Evolutionary conservation across 208 protist species (phyloP).

Genomic region (Willaertia magna): DNA sequence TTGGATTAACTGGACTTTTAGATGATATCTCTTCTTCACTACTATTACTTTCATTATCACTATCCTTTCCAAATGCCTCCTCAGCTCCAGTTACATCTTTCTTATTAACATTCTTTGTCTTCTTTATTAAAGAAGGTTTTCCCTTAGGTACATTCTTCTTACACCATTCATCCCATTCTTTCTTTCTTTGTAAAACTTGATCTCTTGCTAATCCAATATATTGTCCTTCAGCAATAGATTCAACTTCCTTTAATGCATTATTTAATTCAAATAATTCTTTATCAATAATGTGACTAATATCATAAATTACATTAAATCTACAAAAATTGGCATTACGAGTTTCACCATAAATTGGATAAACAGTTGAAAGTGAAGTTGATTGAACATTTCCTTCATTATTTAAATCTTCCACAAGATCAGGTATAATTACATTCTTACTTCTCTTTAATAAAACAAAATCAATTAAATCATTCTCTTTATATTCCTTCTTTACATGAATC

Average conservation of each 20-base stretch:
- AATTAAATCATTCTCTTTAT: neutral
- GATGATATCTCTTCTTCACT: no score
- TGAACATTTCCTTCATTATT: neutral
- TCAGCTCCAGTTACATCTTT: no score
- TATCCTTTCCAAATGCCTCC: no score
- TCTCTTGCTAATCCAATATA: neutral
- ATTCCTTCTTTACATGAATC: neutral
- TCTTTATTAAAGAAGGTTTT: neutral
- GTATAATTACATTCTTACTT: neutral
- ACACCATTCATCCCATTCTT: neutral
- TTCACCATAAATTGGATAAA: neutral
- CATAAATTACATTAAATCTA: neutral
- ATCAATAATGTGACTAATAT: neutral
- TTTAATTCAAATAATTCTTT: neutral
- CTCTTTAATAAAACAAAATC: neutral
- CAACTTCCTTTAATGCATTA: neutral
- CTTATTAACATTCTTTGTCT: no score
- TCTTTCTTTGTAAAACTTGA: neutral
- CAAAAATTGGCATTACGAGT: neutral
- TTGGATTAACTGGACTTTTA: no score
- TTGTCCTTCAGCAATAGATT: neutral
- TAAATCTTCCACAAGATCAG: neutral
- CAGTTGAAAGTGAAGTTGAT: neutral
- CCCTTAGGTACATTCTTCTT: neutral
- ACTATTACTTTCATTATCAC: no score